These are phyloP conservation scores for Amylostereum areolatum DNA, from an alignment of 1,284 basidiomycete species.

Conservation along the genomic window DNA sequence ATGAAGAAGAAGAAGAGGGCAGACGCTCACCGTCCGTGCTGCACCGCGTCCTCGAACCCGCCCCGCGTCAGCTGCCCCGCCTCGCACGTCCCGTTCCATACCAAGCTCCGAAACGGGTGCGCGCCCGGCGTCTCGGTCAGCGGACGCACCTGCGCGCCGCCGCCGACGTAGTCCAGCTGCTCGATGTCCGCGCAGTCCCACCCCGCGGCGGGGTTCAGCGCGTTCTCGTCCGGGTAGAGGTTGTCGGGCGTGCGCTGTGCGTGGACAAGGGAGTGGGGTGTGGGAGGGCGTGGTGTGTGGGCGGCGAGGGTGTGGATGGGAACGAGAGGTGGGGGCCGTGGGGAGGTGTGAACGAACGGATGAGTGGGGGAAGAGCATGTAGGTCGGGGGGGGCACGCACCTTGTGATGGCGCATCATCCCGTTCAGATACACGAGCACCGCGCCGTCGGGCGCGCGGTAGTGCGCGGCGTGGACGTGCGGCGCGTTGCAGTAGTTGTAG, in stretches of 20 bases:
- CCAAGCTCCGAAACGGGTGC: slow-evolving; percentile 41
- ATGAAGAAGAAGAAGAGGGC: background rate
- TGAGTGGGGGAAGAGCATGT: background rate
- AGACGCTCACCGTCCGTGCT: slow-evolving; percentile 32
- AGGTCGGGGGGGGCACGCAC: slow-evolving; percentile 18
- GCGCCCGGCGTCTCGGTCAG: slow-evolving; percentile 30
- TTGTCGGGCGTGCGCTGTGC: slow-evolving; percentile 39
- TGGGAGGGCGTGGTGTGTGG: background rate
- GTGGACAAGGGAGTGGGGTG: background rate
- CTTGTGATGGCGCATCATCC: slow-evolving; percentile 44
- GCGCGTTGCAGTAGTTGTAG: slow-evolving; percentile 51
- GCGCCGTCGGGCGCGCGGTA: slow-evolving; percentile 27
- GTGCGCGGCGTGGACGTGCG: slow-evolving; percentile 37
- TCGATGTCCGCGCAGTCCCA: slow-evolving; percentile 36
- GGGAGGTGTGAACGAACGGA: background rate
- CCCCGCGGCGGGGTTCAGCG: slow-evolving; percentile 32
- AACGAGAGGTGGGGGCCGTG: background rate
- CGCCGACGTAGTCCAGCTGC: slow-evolving; percentile 30
- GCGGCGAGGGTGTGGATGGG: background rate
- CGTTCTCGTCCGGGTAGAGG: slow-evolving; percentile 40
- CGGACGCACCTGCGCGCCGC: slow-evolving; percentile 32
- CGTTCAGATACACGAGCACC: slow-evolving; percentile 34
- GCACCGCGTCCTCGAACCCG: slow-evolving; percentile 40
- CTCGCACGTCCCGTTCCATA: slow-evolving; percentile 55
- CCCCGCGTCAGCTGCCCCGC: slow-evolving; percentile 44